A percentile compares a stretch with the other conserved stretches of the same genome.
phyloP scores from a whole-genome alignment of 176 grass and related monocot genomes.

The Neostapfia colusana region DNA sequence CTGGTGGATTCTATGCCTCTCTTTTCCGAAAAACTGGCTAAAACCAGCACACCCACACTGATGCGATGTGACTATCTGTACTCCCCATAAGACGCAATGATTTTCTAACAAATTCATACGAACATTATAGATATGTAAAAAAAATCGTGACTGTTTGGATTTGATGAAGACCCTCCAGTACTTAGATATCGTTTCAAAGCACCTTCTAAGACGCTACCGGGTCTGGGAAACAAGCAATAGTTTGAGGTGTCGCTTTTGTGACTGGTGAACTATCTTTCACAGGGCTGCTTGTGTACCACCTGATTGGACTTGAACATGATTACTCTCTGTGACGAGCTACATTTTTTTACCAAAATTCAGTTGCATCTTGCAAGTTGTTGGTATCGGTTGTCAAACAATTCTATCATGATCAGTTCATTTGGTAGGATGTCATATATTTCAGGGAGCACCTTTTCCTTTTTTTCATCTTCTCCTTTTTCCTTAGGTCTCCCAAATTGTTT shows the following conservation, averaged over 20 bases:
- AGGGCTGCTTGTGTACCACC: conserved; percentile 7
- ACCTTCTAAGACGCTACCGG: background rate
- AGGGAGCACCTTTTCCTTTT: background rate
- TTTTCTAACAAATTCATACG: conserved; percentile 1
- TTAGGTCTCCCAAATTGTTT: background rate
- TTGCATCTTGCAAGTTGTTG: conserved; percentile 26
- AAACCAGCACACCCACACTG: background rate
- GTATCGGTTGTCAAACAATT: conserved; percentile 37
- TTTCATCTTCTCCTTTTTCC: background rate
- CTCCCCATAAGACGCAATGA: background rate
- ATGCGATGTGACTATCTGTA: background rate
- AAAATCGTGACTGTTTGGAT: background rate
- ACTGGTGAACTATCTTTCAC: conserved; percentile 31
- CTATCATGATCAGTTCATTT: conserved; percentile 34
- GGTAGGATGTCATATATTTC: conserved; percentile 32
- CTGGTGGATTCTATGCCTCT: conserved; percentile 7
- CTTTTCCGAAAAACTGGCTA: background rate
- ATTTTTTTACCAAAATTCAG: conserved; percentile 29
- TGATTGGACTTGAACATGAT: conserved; percentile 27
- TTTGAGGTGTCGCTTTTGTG: conserved; percentile 10
- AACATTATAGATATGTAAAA: conserved; percentile 1
- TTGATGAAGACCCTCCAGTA: conserved; percentile 3
- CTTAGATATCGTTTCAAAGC: background rate
- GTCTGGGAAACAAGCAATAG: conserved; percentile 4
- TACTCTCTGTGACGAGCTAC: background rate